phyloP scores from a whole-genome alignment of 768 basidiomycete species.

The Naematelia encephala region DNA sequence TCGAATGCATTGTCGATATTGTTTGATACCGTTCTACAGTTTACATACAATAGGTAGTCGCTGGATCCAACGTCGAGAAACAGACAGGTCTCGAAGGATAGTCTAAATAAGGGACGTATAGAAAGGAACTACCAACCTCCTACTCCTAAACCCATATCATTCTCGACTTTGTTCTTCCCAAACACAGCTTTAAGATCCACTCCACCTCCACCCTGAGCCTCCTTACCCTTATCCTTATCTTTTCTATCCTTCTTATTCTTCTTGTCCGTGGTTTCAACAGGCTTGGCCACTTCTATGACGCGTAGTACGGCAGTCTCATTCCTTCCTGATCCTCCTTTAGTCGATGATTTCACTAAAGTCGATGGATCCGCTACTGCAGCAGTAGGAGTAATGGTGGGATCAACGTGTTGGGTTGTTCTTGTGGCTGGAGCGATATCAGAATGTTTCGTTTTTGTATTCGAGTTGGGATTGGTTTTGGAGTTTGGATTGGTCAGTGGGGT shows the following conservation, averaged over 20 bases:
- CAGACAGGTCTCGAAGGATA: too few relatives aligned
- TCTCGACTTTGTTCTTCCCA: constrained; percentile 6
- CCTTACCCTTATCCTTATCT: constrained; percentile 10
- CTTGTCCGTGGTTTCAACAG: background rate
- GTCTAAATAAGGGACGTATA: too few relatives aligned
- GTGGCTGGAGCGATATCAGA: background rate
- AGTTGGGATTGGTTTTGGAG: background rate
- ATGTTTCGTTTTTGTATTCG: too few relatives aligned
- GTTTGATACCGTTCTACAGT: too few relatives aligned
- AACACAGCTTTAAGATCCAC: constrained; percentile 23
- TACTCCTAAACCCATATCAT: constrained; percentile 33
- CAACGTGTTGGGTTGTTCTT: background rate
- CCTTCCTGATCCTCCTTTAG: constrained; percentile 3
- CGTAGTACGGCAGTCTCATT: constrained; percentile 29
- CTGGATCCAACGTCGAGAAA: too few relatives aligned
- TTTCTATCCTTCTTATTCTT: constrained; percentile 12
- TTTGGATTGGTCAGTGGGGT: background rate
- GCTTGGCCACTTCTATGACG: constrained; percentile 13
- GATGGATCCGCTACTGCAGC: constrained; percentile 9
- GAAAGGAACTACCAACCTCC: constrained; percentile 31
- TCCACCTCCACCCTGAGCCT: constrained; percentile 4
- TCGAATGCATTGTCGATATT: too few relatives aligned
- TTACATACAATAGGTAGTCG: too few relatives aligned
- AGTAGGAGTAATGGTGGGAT: background rate
- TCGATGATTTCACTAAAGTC: constrained; percentile 1